Evolutionary conservation across 1,139 yeast genomes (phyloP), one percentile per base, ranked within the genome.

Genomic region (Saccharomyces pastorianus): DNA sequence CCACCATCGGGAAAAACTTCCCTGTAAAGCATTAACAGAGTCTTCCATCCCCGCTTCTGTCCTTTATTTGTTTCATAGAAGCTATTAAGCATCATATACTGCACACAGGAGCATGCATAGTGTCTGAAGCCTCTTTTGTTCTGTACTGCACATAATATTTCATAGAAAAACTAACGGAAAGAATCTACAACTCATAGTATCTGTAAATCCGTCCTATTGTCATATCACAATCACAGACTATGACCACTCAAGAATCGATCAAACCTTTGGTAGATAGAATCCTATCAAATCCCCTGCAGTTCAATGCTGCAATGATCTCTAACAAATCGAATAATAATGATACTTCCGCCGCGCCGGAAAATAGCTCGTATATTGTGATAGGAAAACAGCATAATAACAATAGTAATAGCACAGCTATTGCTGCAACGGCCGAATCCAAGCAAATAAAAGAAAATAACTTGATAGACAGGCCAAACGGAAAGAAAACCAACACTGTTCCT

Each of bases 211-310:
- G n/a, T 9, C 20, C 44, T 7, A 5, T 55, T 31, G 57, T 55
- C 9, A 51, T 52, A 13, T 49, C 53, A 38, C 44, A 38, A 6
- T 11, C 13, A 26, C n/a, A 14, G 31, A 51, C 32, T 27, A 63
- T 63, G 66, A 59, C 64, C 28, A 59, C 64, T 13, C 64, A 59
- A 50, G 67, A 65, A 27, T 57, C 64, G 28, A 53, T 67, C 48
- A 64, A 67, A 29, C 76, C 75, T 31, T 70, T 81, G 53, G 78
- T 82, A 55, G 85, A 82, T 63, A 74, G 86, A 64, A 79, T 82
- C 58, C 75, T 83, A 49, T 71, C 79, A 55, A 79, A 78, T 59
- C 88, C 87, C 14, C 70, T 84, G 53, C 78, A 79, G 38, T 85
- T 85, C 69, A 79, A 77, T 51, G 75, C 80, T 13, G 86, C 84